Evolutionary conservation across 805 yeast species (phyloP).

Genomic region (Metschnikowia corniflorae): DNA sequence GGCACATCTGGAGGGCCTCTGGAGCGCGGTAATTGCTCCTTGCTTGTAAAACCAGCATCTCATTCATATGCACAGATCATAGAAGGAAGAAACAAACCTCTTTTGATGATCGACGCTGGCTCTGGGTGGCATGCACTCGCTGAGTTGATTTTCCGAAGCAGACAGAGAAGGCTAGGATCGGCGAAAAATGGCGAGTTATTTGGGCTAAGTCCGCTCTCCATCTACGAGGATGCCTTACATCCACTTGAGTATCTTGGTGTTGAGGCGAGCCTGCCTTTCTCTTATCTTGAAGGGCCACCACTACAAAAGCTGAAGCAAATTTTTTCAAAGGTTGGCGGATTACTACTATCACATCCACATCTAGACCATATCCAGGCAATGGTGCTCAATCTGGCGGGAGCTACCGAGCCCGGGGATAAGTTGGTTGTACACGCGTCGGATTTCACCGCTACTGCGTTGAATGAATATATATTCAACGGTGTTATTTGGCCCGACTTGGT

Average conservation of each 20-base stretch:
- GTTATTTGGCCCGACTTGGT: constrained; percentile 75
- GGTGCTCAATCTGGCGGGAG: constrained; percentile 66
- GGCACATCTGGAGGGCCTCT: constrained; percentile 88
- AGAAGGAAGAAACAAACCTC: constrained; percentile 19
- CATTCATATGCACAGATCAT: constrained; percentile 38
- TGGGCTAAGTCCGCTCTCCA: constrained; percentile 15
- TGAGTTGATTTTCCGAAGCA: constrained; percentile 35
- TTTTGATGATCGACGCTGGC: constrained; percentile 77
- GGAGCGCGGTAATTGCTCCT: constrained; percentile 66
- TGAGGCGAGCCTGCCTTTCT: constrained; percentile 25
- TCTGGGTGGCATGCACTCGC: constrained; percentile 58
- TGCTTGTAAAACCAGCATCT: constrained; percentile 55
- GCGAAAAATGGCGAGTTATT: neutral
- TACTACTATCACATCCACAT: constrained; percentile 75
- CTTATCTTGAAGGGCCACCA: constrained; percentile 8
- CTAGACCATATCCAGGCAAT: constrained; percentile 74
- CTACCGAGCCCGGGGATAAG: constrained; percentile 15
- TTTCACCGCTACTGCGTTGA: constrained; percentile 50
- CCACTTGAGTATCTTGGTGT: constrained; percentile 25
- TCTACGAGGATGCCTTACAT: constrained; percentile 31
- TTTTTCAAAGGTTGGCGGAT: constrained; percentile 28
- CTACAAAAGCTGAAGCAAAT: constrained; percentile 12
- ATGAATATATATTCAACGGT: constrained; percentile 64
- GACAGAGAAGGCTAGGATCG: too few relatives aligned
- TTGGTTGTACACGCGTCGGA: constrained; percentile 42